Percentiles rank a stretch among this genome's conserved stretches.
These are phyloP conservation scores for Rutidosis leptorrhynchoides DNA, from an alignment of 129 eudicot species.

Conservation along the genomic window DNA sequence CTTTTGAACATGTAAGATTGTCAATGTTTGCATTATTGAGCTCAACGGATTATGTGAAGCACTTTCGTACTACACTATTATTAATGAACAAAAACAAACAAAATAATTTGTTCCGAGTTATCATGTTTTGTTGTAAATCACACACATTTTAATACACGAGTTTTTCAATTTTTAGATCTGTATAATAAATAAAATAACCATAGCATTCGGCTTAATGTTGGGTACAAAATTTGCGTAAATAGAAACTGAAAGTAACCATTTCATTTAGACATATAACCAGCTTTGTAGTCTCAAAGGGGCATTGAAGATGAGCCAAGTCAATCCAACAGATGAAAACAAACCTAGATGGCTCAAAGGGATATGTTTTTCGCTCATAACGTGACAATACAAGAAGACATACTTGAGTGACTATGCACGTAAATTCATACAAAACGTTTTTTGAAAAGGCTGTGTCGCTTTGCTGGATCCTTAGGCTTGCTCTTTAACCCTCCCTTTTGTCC, in stretches of 20 bases:
- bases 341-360: not conserved
- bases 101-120: too few species aligned
- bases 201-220: too few species aligned
- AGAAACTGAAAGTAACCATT: not conserved
- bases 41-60: too few species aligned
- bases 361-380: not conserved
- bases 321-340: slow-evolving; percentile 17
- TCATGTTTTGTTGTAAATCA: too few species aligned
- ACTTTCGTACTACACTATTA: too few species aligned
- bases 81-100: too few species aligned
- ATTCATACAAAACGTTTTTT: too few species aligned
- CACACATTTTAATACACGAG: too few species aligned
- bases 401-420: too few species aligned
- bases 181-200: too few species aligned
- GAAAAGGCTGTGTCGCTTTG: slow-evolving; percentile 68
- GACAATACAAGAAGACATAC: not conserved
- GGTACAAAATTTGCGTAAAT: not conserved
- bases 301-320: slow-evolving; percentile 3
- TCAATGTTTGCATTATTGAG: not conserved
- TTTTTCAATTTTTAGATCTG: too few species aligned
- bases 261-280: too few species aligned
- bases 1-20: not conserved
- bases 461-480: slow-evolving; percentile 72
- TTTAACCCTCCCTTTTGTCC: slow-evolving; percentile 45
- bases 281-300: not conserved